Base-by-base conservation (phyloP, 2,329 filamentous ascomycete genomes). In the Tricladium varicosporioides region DNA sequence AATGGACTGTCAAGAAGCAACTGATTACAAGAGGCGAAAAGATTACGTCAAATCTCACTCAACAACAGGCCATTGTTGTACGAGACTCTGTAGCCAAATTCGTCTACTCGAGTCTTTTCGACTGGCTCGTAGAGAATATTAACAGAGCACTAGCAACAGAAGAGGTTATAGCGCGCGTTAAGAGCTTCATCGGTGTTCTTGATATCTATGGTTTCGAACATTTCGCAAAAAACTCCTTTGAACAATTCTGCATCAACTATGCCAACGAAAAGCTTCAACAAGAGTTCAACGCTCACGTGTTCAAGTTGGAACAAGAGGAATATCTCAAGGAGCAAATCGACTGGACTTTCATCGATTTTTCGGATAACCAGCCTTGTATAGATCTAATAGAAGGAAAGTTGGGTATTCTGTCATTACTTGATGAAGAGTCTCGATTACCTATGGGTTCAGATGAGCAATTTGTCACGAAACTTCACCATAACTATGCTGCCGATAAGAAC, bases 151-250 rank as follows among this genome's bases (percentile, higher is more conserved):
- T 99, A 66, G 94, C 94, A 11, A 92, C 92, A 1, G 89, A 96
- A 46, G 88, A 93, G 62, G 91, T 97, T 40, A 74, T 97, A 52
- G 86, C 81, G 66, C 85, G 90, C 43, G 91, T 96, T 56, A 83
- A 80, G 54, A 93, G 91, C 1, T 99, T 99, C 74, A 99, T 99
- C 68, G 94, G 94, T 73, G 94, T 99, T 48, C 83, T 99, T 63
- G 94, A 99, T 90, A 99, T 99, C 66, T 97, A 97, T 74, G 93
- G 93, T 62, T 99, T 99, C 70, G 94, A 99, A 74, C 94, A 97
- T 75, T 99, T 99, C 70, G 93, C 94, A 61, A 97, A 97, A 80
- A 99, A 99, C 78, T 99, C 94, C 0, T 99, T 99, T 69, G 94
- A 99, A 73, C 94, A 99, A 73, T 99, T 99, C 75, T 99, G 94